Conservation (phyloP, 2,329 filamentous ascomycete species). For the Colletotrichum lini region DNA sequence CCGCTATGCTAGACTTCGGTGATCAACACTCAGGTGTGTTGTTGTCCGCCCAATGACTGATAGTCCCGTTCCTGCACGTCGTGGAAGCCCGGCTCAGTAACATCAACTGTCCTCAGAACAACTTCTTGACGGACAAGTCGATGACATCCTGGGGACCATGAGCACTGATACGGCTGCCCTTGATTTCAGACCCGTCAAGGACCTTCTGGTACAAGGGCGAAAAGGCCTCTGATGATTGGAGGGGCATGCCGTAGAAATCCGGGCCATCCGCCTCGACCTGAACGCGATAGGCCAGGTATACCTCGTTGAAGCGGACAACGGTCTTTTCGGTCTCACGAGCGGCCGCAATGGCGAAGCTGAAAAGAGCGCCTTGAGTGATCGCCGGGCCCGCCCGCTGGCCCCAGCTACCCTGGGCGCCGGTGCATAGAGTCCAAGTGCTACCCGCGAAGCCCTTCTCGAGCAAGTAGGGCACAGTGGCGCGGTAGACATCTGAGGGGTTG, state of each 20-base stretch:
- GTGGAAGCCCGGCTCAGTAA: not conserved
- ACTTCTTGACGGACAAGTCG: not conserved
- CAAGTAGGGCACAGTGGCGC: conserved; percentile 51
- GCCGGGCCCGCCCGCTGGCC: conserved; percentile 45
- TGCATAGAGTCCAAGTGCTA: conserved; percentile 53
- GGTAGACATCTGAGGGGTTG: conserved; percentile 47
- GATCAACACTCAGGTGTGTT: no score
- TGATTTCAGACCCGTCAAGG: not conserved
- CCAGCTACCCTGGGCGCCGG: conserved; percentile 48
- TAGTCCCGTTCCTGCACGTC: no score
- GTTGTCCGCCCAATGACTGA: no score
- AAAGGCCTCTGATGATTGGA: not conserved
- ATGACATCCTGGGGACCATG: not conserved
- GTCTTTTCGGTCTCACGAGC: conserved; percentile 48
- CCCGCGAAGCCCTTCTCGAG: conserved; percentile 44
- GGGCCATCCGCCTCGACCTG: conserved; percentile 44
- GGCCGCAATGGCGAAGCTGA: conserved; percentile 51
- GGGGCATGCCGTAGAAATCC: not conserved
- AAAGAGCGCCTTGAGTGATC: conserved; percentile 55
- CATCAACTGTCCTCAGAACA: not conserved
- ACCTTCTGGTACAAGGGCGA: conserved; percentile 3
- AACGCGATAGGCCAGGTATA: conserved; percentile 52
- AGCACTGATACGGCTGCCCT: not conserved
- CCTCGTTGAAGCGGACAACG: conserved; percentile 57
- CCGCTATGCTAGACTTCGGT: no score